A percentile compares a stretch with the other conserved stretches of the same genome.
These are phyloP conservation scores for Tremellales sp. DNA, from an alignment of 1,284 basidiomycete species.

Conservation along the genomic window DNA sequence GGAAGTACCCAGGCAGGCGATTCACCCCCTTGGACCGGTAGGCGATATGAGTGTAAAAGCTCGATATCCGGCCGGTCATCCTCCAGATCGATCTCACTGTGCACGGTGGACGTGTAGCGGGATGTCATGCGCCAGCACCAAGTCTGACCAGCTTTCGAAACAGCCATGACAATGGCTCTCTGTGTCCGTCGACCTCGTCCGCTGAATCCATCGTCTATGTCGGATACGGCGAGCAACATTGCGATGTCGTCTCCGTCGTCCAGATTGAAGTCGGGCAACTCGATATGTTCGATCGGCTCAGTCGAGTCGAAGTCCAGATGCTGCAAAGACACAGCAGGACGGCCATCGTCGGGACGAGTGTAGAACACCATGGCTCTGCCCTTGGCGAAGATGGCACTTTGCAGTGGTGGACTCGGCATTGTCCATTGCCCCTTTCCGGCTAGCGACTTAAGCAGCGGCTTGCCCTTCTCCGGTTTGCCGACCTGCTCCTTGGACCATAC, in stretches of 20 bases:
- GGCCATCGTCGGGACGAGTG: constrained; percentile 8
- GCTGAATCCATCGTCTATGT: constrained; percentile 47
- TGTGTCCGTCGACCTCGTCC: constrained; percentile 27
- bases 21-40: constrained; percentile 23
- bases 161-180: constrained; percentile 42
- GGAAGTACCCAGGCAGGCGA: constrained; percentile 53
- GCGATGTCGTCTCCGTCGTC: constrained; percentile 31
- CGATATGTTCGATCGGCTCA: constrained; percentile 23
- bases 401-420: constrained; percentile 7
- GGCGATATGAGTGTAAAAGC: constrained; percentile 32
- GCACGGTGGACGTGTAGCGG: constrained; percentile 8
- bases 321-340: constrained; percentile 29
- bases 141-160: constrained; percentile 29
- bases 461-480: constrained; percentile 19
- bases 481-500: constrained; percentile 40
- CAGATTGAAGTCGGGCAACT: constrained; percentile 34
- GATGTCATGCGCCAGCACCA: constrained; percentile 46
- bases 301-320: constrained; percentile 33
- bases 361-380: constrained; percentile 44
- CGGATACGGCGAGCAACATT: constrained; percentile 43
- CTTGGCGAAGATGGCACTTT: constrained; percentile 42
- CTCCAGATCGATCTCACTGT: constrained; percentile 8
- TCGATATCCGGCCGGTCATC: constrained; percentile 23
- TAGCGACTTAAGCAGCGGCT: constrained; percentile 12
- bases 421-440: constrained; percentile 41